A percentile compares a stretch with the other conserved stretches of the same genome.
Evolutionary conservation across 139 green algal genomes (phyloP).

Genomic region (Chlamydomonas schloesseri): DNA sequence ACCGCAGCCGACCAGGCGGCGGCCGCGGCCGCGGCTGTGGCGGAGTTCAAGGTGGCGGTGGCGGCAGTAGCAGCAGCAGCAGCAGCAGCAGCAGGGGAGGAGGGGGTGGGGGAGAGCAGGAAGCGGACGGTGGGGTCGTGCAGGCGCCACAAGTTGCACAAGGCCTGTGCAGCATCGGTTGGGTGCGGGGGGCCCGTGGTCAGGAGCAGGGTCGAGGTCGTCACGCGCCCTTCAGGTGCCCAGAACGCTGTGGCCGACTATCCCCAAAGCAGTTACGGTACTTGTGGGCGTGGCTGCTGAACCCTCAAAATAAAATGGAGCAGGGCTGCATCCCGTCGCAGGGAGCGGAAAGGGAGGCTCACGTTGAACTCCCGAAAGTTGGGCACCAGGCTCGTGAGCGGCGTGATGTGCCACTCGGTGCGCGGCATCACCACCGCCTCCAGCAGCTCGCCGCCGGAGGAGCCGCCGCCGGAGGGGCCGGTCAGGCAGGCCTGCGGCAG

Average conservation of each 20-base stretch:
- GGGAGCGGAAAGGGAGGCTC: too few species aligned
- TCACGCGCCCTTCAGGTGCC: too few species aligned
- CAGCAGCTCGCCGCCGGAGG: neutral
- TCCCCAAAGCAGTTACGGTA: too few species aligned
- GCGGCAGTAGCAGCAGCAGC: neutral
- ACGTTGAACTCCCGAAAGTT: slow-evolving; percentile 78
- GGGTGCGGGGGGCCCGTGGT: neutral
- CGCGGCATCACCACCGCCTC: slow-evolving; percentile 19
- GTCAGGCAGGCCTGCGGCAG: slow-evolving; percentile 24
- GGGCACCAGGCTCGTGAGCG: slow-evolving; percentile 68
- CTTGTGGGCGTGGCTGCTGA: too few species aligned
- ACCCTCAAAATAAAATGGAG: neutral
- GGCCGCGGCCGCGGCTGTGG: neutral
- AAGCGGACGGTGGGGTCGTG: slow-evolving; percentile 38
- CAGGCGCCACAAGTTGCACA: slow-evolving; percentile 48
- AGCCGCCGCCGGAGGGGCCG: neutral
- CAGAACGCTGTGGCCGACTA: too few species aligned
- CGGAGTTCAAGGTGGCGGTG: too few species aligned
- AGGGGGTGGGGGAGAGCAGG: slow-evolving; percentile 26
- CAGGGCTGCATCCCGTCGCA: too few species aligned
- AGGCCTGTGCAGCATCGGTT: slow-evolving; percentile 32
- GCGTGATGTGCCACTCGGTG: slow-evolving; percentile 33
- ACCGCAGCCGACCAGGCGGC: neutral
- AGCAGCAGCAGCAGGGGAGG: neutral
- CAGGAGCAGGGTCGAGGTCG: neutral